Base-by-base conservation (phyloP, 192 early-diverging fungal species). In the Umbelopsis sp. region DNA sequence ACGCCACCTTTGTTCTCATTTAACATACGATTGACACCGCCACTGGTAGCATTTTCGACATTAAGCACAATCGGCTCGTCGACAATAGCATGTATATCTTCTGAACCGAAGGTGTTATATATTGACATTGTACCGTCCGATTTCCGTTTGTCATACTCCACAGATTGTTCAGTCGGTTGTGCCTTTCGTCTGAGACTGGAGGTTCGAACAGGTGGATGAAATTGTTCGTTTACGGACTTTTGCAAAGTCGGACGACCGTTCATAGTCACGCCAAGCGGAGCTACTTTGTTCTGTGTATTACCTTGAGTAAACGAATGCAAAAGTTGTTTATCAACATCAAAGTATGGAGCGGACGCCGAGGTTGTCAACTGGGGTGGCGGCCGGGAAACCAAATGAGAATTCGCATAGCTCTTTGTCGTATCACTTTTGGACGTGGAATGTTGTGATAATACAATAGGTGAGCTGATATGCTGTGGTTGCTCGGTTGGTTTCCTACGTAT, bases 51-150 rank as follows among this genome's bases (percentile, higher is more conserved):
- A 34, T 20, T 17, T 14, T 34, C 56, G 31, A 41, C 38, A 6
- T 3, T 62, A 14, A 62, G 12, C 16, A 26, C 25, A 16, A 26
- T 26, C 4, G 20, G 25, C 17, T 34, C 56, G 29, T 62, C 56
- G 10, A 62, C 56, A 62, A 62, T n/a, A 31, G 56, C 56, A 4
- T 62, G 56, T n/a, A 62, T 62, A 34, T 62, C 56, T 26, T 62
- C 56, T 2, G 56, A 62, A 2, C 56, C 56, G 34, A 62, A 62
- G 2, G 56, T 62, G 17, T 62, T 62, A 31, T 62, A 62, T n/a
- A 62, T 62, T 1, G 56, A 62, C 56, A 62, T 62, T 14, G 56
- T 62, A 17, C 56, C 56, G n/a, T 62, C 56, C 14, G 56, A 62
- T n/a, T 62, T 62, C n/a, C 56, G 11, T 31, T 62, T 62, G 16